Percentiles rank a stretch among this genome's conserved stretches.
These are phyloP conservation scores for Boletus eberwhitei DNA, from an alignment of 768 basidiomycete genomes.

Conservation along the genomic window DNA sequence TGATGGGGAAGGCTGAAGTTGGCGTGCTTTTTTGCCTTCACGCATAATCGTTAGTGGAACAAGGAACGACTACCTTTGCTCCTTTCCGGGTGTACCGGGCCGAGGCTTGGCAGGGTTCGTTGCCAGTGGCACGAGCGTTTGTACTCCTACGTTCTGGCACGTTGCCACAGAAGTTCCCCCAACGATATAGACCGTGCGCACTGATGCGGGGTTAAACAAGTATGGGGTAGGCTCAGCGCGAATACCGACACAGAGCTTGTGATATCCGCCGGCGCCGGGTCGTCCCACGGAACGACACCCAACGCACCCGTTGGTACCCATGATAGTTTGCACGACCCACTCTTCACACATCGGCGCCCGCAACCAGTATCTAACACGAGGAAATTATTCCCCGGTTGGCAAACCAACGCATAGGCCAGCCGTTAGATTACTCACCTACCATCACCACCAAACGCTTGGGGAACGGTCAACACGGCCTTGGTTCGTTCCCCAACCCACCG, in stretches of 20 bases:
- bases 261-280: conserved; percentile 52
- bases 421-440: conserved; percentile 21
- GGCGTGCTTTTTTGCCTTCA: no score
- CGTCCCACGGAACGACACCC: conserved; percentile 49
- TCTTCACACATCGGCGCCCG: conserved; percentile 65
- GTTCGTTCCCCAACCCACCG: conserved; percentile 66
- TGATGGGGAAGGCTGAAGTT: no score
- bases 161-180: conserved; percentile 47
- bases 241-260: conserved; percentile 49
- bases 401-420: neutral
- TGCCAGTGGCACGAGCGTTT: conserved; percentile 49
- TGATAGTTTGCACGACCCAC: conserved; percentile 59
- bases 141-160: conserved; percentile 41
- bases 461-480: conserved; percentile 76
- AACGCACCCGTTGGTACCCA: conserved; percentile 66
- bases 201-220: conserved; percentile 42
- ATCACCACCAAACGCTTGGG: conserved; percentile 64
- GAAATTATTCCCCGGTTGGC: neutral
- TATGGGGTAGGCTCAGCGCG: conserved; percentile 45
- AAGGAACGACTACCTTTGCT: no score
- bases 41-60: no score
- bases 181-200: conserved; percentile 36
- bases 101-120: no score
- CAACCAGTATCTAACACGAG: conserved; percentile 50
- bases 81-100: no score